phyloP scores from a whole-genome alignment of 331 rosid species.

The Rhamnella rubrinervis region DNA sequence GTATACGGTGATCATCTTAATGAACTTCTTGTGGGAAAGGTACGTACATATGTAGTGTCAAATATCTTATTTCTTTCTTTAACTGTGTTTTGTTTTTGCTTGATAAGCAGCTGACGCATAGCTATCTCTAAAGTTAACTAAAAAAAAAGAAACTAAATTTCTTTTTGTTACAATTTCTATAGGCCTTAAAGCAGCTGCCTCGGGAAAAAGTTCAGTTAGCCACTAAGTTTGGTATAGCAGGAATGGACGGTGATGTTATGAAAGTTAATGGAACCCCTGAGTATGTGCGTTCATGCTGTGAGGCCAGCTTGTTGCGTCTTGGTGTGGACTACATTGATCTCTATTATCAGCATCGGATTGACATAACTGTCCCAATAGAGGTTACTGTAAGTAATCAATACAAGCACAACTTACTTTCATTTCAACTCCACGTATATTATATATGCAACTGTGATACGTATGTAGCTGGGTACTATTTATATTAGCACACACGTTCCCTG shows the following conservation, averaged over 20 bases:
- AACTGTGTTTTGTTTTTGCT: too few species aligned
- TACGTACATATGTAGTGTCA: slow-evolving; percentile 20
- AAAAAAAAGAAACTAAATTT: too few species aligned
- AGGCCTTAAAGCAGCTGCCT: slow-evolving; percentile 61
- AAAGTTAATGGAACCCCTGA: slow-evolving; percentile 57
- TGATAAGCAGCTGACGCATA: too few species aligned
- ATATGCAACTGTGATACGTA: neutral
- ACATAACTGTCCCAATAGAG: slow-evolving; percentile 69
- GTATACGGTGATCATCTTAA: slow-evolving; percentile 44
- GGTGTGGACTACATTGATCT: slow-evolving; percentile 74
- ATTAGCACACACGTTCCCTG: too few species aligned
- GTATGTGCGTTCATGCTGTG: slow-evolving; percentile 69
- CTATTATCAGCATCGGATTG: slow-evolving; percentile 72
- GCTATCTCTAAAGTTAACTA: too few species aligned
- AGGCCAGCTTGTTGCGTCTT: slow-evolving; percentile 71
- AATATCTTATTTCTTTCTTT: too few species aligned
- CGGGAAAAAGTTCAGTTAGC: slow-evolving; percentile 69
- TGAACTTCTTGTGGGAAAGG: slow-evolving; percentile 64
- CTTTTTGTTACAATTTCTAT: too few species aligned
- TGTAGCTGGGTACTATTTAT: neutral
- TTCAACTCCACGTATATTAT: neutral
- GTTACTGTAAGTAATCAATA: slow-evolving; percentile 49
- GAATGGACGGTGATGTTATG: neutral
- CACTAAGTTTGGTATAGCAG: slow-evolving; percentile 69
- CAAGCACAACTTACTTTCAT: neutral